phyloP scores from a whole-genome alignment of 495 filamentous ascomycete genomes.

The Xylaria palmicola region DNA sequence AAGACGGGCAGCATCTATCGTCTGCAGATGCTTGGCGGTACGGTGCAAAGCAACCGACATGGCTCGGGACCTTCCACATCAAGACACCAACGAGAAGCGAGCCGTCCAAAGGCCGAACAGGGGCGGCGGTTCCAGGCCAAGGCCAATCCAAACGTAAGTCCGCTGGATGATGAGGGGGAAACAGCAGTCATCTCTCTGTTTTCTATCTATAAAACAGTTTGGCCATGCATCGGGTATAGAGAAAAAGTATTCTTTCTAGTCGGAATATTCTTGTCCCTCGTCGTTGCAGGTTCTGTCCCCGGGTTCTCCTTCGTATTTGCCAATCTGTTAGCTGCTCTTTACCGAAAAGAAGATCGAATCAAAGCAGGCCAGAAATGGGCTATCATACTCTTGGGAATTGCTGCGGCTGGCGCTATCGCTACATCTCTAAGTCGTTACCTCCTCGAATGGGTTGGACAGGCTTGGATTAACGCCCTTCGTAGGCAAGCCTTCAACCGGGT shows the following conservation, averaged over 20 bases:
- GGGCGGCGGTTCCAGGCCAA: neutral
- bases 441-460: constrained; percentile 69
- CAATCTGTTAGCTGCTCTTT: constrained; percentile 70
- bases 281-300: constrained; percentile 70
- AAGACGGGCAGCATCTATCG: constrained; percentile 18
- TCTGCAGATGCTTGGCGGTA: constrained; percentile 23
- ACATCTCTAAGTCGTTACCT: constrained; percentile 67
- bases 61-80: neutral
- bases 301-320: constrained; percentile 77
- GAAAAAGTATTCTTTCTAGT: constrained; percentile 57
- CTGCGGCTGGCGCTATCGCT: constrained; percentile 61
- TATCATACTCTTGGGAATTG: constrained; percentile 65
- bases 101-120: neutral
- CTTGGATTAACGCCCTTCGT: constrained; percentile 76
- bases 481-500: constrained; percentile 66
- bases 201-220: constrained; percentile 69
- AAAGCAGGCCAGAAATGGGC: constrained; percentile 64
- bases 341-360: constrained; percentile 41
- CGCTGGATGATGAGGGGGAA: constrained; percentile 19
- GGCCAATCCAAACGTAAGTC: constrained; percentile 3
- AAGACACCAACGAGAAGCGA: neutral
- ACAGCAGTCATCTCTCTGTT: constrained; percentile 41
- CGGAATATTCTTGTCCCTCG: constrained; percentile 59
- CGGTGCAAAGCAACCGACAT: constrained; percentile 16
- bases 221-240: constrained; percentile 58